Conservation (phyloP, 2,329 filamentous ascomycete genomes). For the Neopestalotiopsis sp. region DNA sequence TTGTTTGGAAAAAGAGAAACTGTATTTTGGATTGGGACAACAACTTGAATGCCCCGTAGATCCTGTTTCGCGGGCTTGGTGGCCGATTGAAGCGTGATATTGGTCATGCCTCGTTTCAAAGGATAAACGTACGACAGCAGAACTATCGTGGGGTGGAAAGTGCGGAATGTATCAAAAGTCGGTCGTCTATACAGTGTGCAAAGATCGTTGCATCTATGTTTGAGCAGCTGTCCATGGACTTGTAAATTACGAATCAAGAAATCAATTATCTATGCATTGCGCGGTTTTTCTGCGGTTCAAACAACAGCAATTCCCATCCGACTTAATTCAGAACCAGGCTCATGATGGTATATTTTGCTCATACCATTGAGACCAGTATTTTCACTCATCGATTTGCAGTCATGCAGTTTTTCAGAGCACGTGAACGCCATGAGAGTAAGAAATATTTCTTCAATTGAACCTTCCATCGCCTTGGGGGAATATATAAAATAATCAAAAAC, state of each 20-base stretch:
- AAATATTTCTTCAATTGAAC: neutral
- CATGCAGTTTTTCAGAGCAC: neutral
- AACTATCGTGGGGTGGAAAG: neutral
- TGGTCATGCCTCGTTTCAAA: neutral
- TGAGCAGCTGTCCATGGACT: neutral
- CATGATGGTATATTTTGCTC: neutral
- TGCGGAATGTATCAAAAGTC: neutral
- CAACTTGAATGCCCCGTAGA: no score
- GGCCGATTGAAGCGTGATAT: neutral
- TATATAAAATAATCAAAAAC: constrained; percentile 8
- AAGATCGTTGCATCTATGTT: neutral
- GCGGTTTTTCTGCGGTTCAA: neutral
- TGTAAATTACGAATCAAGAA: neutral
- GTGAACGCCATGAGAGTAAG: neutral
- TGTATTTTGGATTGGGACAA: no score
- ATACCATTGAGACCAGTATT: neutral
- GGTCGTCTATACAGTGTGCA: neutral
- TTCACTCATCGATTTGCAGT: neutral
- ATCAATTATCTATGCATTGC: neutral
- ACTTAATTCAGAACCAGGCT: no score
- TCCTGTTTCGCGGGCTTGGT: no score
- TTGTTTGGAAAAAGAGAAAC: no score
- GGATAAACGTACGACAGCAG: neutral
- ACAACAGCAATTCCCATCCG: no score
- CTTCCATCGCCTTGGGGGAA: neutral